Evolutionary conservation across 1,284 basidiomycete species (phyloP).

Genomic region (Trichosporon sp.): DNA sequence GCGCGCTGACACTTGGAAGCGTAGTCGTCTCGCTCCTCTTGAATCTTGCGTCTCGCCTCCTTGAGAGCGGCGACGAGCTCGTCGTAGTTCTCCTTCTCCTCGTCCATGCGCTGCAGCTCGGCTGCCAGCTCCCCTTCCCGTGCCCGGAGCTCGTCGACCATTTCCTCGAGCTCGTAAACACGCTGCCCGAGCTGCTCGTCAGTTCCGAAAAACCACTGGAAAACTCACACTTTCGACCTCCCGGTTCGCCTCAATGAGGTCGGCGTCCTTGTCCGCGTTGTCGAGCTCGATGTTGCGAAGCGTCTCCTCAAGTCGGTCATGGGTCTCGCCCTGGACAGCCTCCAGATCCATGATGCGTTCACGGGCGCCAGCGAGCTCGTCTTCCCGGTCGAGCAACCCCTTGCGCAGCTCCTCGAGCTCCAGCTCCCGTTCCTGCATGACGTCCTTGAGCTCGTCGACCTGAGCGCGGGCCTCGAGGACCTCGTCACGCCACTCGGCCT

Average conservation of each 20-base stretch:
- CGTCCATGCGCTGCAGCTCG: slow-evolving; percentile 51
- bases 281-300: slow-evolving; percentile 42
- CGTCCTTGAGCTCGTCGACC: slow-evolving; percentile 45
- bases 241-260: slow-evolving; percentile 55
- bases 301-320: slow-evolving; percentile 44
- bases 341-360: slow-evolving; percentile 41
- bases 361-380: slow-evolving; percentile 28
- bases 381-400: slow-evolving; percentile 33
- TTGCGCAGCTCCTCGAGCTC: slow-evolving; percentile 38
- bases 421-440: slow-evolving; percentile 35
- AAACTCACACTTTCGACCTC: slow-evolving; percentile 62
- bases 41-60: slow-evolving; percentile 55
- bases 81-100: slow-evolving; percentile 63
- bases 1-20: slow-evolving; percentile 60
- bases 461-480: slow-evolving; percentile 40
- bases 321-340: slow-evolving; percentile 35
- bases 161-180: slow-evolving; percentile 51
- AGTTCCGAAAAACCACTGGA: background rate
- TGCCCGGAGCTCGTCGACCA: slow-evolving; percentile 55
- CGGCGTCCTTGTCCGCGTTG: slow-evolving; percentile 43
- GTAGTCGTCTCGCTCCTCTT: slow-evolving; percentile 59
- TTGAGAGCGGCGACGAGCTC: slow-evolving; percentile 67
- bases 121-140: slow-evolving; percentile 55
- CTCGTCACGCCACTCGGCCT: slow-evolving; percentile 44
- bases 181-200: slow-evolving; percentile 38